Conservation (phyloP, 1,284 basidiomycete species). For the Stygiomarasmius scandens region DNA sequence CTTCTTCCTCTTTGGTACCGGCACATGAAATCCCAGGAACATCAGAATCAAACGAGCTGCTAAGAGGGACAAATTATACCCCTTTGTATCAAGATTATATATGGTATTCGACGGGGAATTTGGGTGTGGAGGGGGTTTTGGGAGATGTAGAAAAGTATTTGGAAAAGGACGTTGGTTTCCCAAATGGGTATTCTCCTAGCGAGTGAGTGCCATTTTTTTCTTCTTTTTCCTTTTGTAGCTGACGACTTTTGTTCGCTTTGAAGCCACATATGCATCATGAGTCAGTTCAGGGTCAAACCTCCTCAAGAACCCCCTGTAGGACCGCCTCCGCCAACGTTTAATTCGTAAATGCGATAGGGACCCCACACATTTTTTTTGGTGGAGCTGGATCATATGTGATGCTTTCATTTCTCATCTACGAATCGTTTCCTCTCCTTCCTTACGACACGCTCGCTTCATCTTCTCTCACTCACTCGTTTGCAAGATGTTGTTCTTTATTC, state of each 20-base stretch:
- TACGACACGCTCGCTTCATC: too few species aligned
- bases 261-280: constrained; percentile 64
- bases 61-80: constrained; percentile 90
- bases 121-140: constrained; percentile 86
- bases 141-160: constrained; percentile 89
- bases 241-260: constrained; percentile 19
- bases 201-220: constrained; percentile 65
- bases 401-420: too few species aligned
- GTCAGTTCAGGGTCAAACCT: constrained; percentile 77
- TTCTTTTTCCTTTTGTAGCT: constrained; percentile 7
- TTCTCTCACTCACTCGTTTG: too few species aligned
- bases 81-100: constrained; percentile 91
- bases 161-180: constrained; percentile 93
- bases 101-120: constrained; percentile 83
- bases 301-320: constrained; percentile 35
- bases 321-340: constrained; percentile 16
- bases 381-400: too few species aligned
- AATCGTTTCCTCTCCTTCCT: too few species aligned
- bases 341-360: background rate
- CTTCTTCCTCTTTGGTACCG: background rate
- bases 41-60: constrained; percentile 43
- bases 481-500: too few species aligned
- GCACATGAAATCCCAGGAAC: background rate
- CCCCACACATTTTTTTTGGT: too few species aligned
- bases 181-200: constrained; percentile 94